Evolutionary conservation across 495 filamentous ascomycete species (phyloP).

Genomic region (Talaromyces liani): DNA sequence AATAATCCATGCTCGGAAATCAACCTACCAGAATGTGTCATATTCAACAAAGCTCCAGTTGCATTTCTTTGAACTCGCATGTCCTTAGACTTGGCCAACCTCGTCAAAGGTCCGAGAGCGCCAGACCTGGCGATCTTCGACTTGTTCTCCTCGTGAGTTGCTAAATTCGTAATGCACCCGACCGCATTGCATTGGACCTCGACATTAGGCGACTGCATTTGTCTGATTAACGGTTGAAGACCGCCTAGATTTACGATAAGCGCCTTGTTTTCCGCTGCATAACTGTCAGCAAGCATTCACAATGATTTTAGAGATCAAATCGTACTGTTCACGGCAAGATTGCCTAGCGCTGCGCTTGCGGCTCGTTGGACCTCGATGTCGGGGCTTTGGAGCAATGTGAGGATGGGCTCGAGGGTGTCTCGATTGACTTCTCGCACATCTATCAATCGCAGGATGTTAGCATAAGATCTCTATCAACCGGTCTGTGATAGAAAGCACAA

Average conservation of each 20-base stretch:
- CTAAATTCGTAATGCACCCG: conserved; percentile 95
- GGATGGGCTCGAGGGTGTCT: conserved; percentile 89
- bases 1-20: conserved; percentile 3
- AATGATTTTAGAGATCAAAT: conserved; percentile 6
- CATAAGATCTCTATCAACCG: not conserved
- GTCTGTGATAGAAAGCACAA: conserved; percentile 19
- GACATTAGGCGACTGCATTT: conserved; percentile 98
- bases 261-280: conserved; percentile 92
- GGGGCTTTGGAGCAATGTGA: conserved; percentile 86
- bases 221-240: conserved; percentile 83
- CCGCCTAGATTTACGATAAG: conserved; percentile 89
- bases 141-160: conserved; percentile 98
- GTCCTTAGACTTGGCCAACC: conserved; percentile 92
- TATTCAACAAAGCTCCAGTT: conserved; percentile 91
- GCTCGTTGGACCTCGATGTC: conserved; percentile 97
- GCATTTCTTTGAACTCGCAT: conserved; percentile 98
- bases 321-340: conserved; percentile 94
- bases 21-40: conserved; percentile 90
- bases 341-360: conserved; percentile 91
- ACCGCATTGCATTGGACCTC: conserved; percentile 99
- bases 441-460: conserved; percentile 22
- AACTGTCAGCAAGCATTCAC: conserved; percentile 34
- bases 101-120: conserved; percentile 81
- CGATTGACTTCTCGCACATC: conserved; percentile 95
- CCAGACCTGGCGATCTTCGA: conserved; percentile 96